Percentiles rank a stretch among this genome's conserved stretches.
These are phyloP conservation scores for Rubroboletus satanas DNA, from an alignment of 768 basidiomycete species.

Conservation along the genomic window DNA sequence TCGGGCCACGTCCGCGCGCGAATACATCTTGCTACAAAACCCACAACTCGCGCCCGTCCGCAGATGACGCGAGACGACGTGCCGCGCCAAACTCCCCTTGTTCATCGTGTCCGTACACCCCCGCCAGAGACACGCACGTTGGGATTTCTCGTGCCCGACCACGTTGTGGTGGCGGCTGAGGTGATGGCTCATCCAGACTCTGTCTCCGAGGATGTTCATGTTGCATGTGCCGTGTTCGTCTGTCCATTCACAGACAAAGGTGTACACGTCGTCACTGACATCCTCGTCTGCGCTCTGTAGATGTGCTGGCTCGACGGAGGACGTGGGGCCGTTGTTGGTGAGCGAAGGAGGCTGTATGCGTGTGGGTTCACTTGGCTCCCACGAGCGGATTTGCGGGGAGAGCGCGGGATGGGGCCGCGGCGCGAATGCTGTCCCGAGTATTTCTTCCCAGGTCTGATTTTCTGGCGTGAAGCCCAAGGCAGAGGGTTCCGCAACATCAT, in stretches of 20 bases:
- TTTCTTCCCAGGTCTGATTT: slow-evolving; percentile 10
- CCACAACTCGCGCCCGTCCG: slow-evolving; percentile 17
- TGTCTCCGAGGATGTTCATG: slow-evolving; percentile 16
- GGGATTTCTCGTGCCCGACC: slow-evolving; percentile 16
- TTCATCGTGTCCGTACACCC: slow-evolving; percentile 24
- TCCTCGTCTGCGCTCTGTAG: neutral
- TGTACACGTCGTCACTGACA: slow-evolving; percentile 1
- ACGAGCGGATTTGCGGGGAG: neutral
- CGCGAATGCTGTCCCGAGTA: neutral
- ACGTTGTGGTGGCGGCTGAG: slow-evolving; percentile 18
- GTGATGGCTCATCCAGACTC: slow-evolving; percentile 25
- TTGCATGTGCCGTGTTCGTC: slow-evolving; percentile 19
- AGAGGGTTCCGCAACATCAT: neutral
- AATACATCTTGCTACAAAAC: slow-evolving; percentile 25
- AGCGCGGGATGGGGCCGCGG: neutral
- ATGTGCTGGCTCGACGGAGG: neutral
- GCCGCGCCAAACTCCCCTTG: slow-evolving; percentile 25
- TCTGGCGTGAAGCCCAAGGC: neutral
- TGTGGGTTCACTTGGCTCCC: neutral
- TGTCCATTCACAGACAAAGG: slow-evolving; percentile 21
- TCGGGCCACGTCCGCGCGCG: slow-evolving; percentile 23
- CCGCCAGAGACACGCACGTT: slow-evolving; percentile 19
- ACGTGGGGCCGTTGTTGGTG: neutral
- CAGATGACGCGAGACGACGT: slow-evolving; percentile 24
- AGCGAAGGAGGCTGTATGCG: neutral